Conservation (phyloP, 768 basidiomycete genomes). For the Favolaschia claudopus region DNA sequence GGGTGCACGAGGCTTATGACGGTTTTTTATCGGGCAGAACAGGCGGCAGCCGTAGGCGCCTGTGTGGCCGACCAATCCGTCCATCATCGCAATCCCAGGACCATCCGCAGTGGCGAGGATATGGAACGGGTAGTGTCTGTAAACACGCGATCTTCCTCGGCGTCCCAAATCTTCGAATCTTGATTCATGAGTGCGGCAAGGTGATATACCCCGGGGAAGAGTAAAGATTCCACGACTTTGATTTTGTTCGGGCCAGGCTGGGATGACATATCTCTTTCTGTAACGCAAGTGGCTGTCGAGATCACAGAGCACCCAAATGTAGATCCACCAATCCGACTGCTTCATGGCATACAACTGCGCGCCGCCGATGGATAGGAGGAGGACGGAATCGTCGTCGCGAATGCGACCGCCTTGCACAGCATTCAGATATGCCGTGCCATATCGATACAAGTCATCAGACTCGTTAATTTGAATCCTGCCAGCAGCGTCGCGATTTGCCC, state of each 20-base stretch:
- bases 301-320: conserved; percentile 48
- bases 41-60: conserved; percentile 44
- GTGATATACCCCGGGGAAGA: conserved; percentile 44
- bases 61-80: conserved; percentile 45
- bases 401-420: conserved; percentile 29
- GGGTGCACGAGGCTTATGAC: conserved; percentile 33
- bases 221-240: conserved; percentile 41
- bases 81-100: conserved; percentile 39
- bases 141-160: conserved; percentile 15
- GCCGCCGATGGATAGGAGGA: conserved; percentile 48
- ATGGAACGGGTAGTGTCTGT: conserved; percentile 28
- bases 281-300: conserved; percentile 32
- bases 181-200: conserved; percentile 38
- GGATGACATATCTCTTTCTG: conserved; percentile 34
- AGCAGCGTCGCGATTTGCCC: not conserved
- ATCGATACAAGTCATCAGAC: conserved; percentile 37
- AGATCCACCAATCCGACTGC: conserved; percentile 51
- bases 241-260: conserved; percentile 41
- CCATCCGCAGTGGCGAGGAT: conserved; percentile 42
- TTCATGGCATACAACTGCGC: conserved; percentile 53
- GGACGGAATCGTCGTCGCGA: conserved; percentile 38
- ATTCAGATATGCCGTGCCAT: conserved; percentile 35
- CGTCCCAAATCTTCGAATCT: conserved; percentile 44
- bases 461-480: conserved; percentile 5
- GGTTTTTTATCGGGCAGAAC: conserved; percentile 38